Conservation (phyloP, 2,329 filamentous ascomycete species). For the Fusarium floridanum region DNA sequence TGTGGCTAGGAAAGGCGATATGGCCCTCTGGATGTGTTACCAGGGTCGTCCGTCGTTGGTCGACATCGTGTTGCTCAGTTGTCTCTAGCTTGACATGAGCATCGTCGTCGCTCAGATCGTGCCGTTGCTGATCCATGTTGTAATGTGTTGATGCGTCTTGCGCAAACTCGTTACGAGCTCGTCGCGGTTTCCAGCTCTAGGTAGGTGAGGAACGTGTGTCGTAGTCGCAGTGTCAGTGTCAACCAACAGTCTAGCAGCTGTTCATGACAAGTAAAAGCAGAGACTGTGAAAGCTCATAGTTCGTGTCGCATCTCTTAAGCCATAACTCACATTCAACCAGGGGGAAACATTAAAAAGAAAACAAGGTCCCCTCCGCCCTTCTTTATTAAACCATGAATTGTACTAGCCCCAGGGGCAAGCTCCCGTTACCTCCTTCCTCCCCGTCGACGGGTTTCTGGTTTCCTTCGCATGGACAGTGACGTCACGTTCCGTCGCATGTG, state of each 20-base stretch:
- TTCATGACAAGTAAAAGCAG: not conserved
- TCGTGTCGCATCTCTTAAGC: not conserved
- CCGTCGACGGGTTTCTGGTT: not conserved
- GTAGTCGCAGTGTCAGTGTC: conserved; percentile 17
- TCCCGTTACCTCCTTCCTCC: conserved; percentile 3
- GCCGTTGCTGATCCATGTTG: conserved; percentile 15
- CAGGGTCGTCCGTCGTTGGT: conserved; percentile 18
- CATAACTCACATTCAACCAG: not conserved
- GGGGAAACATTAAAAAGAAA: not conserved
- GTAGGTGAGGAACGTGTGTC: not conserved
- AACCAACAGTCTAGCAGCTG: not conserved
- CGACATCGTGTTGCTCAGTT: conserved; percentile 19
- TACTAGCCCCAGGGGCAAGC: conserved; percentile 13
- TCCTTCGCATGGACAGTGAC: conserved; percentile 30
- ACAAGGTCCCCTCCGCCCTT: not conserved
- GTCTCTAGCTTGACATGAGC: conserved; percentile 21
- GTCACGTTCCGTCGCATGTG: conserved; percentile 31
- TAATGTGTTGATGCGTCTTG: not conserved
- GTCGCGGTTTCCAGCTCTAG: not conserved
- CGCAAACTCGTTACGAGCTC: not conserved
- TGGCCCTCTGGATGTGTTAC: conserved; percentile 27
- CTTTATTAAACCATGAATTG: not conserved
- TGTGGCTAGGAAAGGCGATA: conserved; percentile 26
- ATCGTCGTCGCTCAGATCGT: conserved; percentile 16
- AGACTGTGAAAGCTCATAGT: not conserved